Base-by-base conservation (phyloP, 2,329 filamentous ascomycete genomes). In the Fusarium virguliforme region DNA sequence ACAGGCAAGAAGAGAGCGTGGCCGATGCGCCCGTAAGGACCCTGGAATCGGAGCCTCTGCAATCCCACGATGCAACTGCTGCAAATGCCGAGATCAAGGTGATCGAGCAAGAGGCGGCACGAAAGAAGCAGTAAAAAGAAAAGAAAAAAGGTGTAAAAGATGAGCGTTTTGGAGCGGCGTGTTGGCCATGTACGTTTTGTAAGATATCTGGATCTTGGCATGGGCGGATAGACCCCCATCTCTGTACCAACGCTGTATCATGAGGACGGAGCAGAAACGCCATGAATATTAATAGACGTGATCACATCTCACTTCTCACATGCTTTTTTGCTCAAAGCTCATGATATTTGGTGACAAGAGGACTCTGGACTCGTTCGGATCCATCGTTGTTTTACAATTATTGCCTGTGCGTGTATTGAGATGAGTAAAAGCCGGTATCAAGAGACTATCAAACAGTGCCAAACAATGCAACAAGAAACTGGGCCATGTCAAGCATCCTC, bases 221-320 rank as follows among this genome's bases (percentile, higher is more conserved):
- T 60, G 72, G 34, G 59, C 46, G 26, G 60, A 54, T 58, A 51
- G 60, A 60, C 64, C 60, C 66, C 65, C 64, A 61, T 68, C 63
- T 66, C 62, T 76, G 74, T 75, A 75, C 64, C 70, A 75, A 76
- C 50, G 67, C 43, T 76, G 67, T 76, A 75, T 71, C 63, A 76
- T 69, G 73, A 53, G 46, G 51, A 40, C 6, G 54, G 53, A n/a
- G 58, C 50, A 71, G 60, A 74, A 72, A 69, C 65, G 64, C 63
- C 53, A 69, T 60, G 53, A 60, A 64, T 71, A 56, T 58, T 74
- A 75, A 76, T 76, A 74, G 65, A 76, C 59, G 65, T 50, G 58
- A 75, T 75, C 75, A 67, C 74, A 76, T 69, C 74, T 76, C 74
- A 67, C 74, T 75, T 69, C 73, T 76, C 74, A 73, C 12, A 28